These are phyloP conservation scores for Scalesia atractyloides DNA, from an alignment of 129 eudicot genomes.

Conservation along the genomic window DNA sequence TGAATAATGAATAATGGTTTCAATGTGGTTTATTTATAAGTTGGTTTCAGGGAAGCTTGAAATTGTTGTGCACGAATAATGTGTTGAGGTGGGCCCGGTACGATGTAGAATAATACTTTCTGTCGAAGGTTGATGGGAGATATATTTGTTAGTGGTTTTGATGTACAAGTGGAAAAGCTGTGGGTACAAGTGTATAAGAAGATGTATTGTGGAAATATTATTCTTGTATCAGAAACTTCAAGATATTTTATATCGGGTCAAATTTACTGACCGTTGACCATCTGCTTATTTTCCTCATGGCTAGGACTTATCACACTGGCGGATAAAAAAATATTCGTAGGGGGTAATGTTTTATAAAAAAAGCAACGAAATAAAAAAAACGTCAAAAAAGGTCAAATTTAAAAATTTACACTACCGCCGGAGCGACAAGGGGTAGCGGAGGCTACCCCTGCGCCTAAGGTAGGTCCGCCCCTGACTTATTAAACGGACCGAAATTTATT, in stretches of 20 bases:
- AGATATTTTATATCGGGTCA: not conserved
- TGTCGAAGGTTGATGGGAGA: not conserved
- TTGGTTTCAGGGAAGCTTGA: not conserved
- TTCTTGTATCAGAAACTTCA: not conserved
- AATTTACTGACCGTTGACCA: slow-evolving; percentile 24
- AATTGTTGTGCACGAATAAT: not conserved
- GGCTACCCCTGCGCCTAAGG: too few species aligned
- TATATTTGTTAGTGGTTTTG: not conserved
- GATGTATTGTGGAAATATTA: not conserved
- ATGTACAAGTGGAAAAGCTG: not conserved
- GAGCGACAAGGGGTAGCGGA: too few species aligned
- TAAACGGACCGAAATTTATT: not conserved
- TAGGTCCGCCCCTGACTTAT: too few species aligned
- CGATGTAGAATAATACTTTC: not conserved
- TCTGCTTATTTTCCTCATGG: not conserved
- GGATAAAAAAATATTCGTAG: too few species aligned
- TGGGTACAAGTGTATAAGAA: not conserved
- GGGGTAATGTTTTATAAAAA: too few species aligned
- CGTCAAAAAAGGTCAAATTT: too few species aligned
- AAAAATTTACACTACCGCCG: too few species aligned
- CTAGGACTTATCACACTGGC: too few species aligned
- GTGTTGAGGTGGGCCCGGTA: slow-evolving; percentile 6
- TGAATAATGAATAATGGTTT: too few species aligned
- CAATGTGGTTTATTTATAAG: not conserved
- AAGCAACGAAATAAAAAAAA: too few species aligned